These are phyloP conservation scores for Filobasidium uniguttulatum DNA, from an alignment of 1,284 basidiomycete genomes.

Conservation along the genomic window DNA sequence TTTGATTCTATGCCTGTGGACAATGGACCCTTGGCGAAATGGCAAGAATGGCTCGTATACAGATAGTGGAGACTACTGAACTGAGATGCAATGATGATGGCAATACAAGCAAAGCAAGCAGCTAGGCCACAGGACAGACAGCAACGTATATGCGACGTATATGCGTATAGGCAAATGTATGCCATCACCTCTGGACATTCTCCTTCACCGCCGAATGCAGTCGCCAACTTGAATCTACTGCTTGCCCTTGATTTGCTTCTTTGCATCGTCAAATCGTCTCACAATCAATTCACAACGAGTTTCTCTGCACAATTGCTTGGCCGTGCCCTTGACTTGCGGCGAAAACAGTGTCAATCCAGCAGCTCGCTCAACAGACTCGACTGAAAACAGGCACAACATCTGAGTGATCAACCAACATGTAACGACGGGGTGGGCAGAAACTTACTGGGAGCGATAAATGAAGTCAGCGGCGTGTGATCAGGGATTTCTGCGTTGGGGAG, in stretches of 20 bases:
- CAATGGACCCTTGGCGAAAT: no score
- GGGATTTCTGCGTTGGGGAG: conserved; percentile 80
- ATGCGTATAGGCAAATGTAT: no score
- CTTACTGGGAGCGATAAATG: conserved; percentile 66
- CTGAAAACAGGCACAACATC: conserved; percentile 39
- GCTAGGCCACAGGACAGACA: no score
- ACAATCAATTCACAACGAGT: conserved; percentile 74
- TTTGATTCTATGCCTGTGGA: no score
- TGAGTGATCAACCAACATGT: neutral
- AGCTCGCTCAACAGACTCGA: conserved; percentile 81
- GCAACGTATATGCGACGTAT: no score
- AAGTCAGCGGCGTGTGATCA: conserved; percentile 62
- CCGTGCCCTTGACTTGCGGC: conserved; percentile 59
- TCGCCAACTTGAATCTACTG: conserved; percentile 16
- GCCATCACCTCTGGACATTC: no score
- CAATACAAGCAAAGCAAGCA: no score
- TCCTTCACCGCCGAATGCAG: no score
- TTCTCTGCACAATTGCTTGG: conserved; percentile 75
- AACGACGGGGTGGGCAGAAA: conserved; percentile 4
- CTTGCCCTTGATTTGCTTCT: conserved; percentile 39
- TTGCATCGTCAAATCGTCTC: conserved; percentile 72
- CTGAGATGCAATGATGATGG: no score
- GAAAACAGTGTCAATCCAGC: conserved; percentile 84
- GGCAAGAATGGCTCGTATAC: no score
- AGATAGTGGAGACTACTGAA: no score